Conservation (phyloP, 1,284 basidiomycete genomes). For the Chalciporus sp. region DNA sequence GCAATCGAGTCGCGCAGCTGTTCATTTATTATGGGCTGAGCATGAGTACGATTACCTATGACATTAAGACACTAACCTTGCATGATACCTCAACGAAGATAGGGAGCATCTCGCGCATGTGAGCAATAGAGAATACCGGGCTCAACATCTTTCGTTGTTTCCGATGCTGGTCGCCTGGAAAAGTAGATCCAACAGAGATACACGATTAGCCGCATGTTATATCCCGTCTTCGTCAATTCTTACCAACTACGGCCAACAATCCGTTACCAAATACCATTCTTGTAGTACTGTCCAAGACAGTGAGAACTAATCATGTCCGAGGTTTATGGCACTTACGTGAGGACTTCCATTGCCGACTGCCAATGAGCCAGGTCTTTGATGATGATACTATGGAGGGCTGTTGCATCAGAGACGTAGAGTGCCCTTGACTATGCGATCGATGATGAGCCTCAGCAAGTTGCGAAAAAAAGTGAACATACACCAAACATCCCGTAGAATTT, state of each 20-base stretch:
- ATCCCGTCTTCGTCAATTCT: neutral
- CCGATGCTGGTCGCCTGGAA: constrained; percentile 44
- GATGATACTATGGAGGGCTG: neutral
- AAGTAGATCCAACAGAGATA: no score
- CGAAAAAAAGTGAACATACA: neutral
- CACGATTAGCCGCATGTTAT: neutral
- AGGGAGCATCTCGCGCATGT: constrained; percentile 44
- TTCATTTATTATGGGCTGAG: neutral
- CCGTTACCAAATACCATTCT: neutral
- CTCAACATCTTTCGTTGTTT: constrained; percentile 43
- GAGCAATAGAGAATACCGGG: constrained; percentile 21
- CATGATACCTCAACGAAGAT: constrained; percentile 41
- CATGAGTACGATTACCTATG: neutral
- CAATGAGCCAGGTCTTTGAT: constrained; percentile 1
- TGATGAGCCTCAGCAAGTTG: neutral
- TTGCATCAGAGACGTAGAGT: constrained; percentile 2
- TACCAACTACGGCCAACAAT: neutral
- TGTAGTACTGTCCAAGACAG: no score
- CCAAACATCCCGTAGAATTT: neutral
- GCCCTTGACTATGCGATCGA: neutral
- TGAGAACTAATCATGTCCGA: neutral
- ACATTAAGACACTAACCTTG: neutral
- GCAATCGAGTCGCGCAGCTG: constrained; percentile 8
- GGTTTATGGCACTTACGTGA: constrained; percentile 2
- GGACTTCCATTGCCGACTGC: neutral